These are phyloP conservation scores for Aspergillus texensis DNA, from an alignment of 2,329 filamentous ascomycete genomes.

Conservation along the genomic window DNA sequence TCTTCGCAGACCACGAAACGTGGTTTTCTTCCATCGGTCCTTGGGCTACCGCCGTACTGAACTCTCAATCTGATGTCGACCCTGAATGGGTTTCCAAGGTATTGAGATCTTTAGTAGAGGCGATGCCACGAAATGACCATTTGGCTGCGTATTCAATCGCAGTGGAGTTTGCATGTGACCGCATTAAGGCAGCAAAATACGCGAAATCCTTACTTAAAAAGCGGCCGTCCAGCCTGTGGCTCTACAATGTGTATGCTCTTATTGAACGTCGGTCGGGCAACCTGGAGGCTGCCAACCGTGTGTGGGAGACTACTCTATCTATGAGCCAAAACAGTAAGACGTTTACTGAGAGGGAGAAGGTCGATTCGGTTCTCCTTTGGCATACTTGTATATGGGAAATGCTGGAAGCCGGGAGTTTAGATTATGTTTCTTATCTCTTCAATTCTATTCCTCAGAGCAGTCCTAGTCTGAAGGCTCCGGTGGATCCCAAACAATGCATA, in stretches of 20 bases:
- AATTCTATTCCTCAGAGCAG: constrained; percentile 41
- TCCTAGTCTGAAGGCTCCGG: constrained; percentile 35
- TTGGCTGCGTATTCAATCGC: constrained; percentile 73
- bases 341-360: constrained; percentile 37
- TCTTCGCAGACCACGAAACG: constrained; percentile 54
- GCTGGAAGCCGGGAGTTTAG: constrained; percentile 50
- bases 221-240: constrained; percentile 61
- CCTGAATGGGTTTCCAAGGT: constrained; percentile 54
- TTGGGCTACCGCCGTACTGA: constrained; percentile 31
- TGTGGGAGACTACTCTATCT: constrained; percentile 69
- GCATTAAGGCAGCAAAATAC: constrained; percentile 63
- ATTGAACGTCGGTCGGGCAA: constrained; percentile 67
- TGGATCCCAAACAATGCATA: constrained; percentile 17
- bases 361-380: constrained; percentile 54
- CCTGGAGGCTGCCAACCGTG: constrained; percentile 59
- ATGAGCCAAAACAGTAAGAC: constrained; percentile 48
- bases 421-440: constrained; percentile 42
- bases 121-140: constrained; percentile 47
- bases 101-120: constrained; percentile 60
- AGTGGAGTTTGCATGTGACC: constrained; percentile 62
- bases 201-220: constrained; percentile 75
- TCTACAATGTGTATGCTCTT: constrained; percentile 80
- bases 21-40: constrained; percentile 49
- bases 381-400: constrained; percentile 69
- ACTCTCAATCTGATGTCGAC: constrained; percentile 39